Base-by-base conservation (phyloP, 495 filamentous ascomycete species). In the Trichoderma reesei region DNA sequence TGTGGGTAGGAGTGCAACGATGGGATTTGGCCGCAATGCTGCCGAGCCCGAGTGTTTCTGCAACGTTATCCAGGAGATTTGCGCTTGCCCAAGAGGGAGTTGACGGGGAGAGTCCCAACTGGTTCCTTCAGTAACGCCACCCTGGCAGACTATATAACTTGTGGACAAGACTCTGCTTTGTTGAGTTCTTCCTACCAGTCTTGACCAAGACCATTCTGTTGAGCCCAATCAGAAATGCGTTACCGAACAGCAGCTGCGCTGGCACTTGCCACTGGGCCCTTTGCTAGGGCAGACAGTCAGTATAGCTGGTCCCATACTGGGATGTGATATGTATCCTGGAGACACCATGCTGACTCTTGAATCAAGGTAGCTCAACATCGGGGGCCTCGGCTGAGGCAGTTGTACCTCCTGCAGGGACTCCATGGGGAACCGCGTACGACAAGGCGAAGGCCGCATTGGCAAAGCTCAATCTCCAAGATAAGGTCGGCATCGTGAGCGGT, bases 401-500 rank as follows among this genome's bases (percentile, higher is more conserved):
- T 9, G 18, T 11, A 4, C 26, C 31, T 14, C 31, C 51, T 18
- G 26, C 31, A 34, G 51, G 51, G 9, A 14, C 51, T 56, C 31
- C 63, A 1, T 89, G 85, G 86, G 75, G 71, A 2, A 68, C 74
- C 0, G 86, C 86, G 10, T 81, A 86, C 66, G 66, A 75, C n/a
- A 83, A 84, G 66, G 85, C 86, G 1, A 72, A 71, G 31, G 67
- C 79, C 1, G 81, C 84, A 5, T 68, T 89, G 6, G 68, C 76
- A 0, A 83, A 80, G 67, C 71, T 89, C 31, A 84, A 78, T 2
- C 78, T 79, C 56, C 72, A 75, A 31, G 82, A 88, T 65, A 88
- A 88, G 67, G 72, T 86, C 67, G 79, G 75, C 62, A 82, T 89
- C 31, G 86, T 86, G 2, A 84, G 83, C 2, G 86, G 85, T 34